Base-by-base conservation (phyloP, 306 rosid species). In the Chamaecrista fasciculata region DNA sequence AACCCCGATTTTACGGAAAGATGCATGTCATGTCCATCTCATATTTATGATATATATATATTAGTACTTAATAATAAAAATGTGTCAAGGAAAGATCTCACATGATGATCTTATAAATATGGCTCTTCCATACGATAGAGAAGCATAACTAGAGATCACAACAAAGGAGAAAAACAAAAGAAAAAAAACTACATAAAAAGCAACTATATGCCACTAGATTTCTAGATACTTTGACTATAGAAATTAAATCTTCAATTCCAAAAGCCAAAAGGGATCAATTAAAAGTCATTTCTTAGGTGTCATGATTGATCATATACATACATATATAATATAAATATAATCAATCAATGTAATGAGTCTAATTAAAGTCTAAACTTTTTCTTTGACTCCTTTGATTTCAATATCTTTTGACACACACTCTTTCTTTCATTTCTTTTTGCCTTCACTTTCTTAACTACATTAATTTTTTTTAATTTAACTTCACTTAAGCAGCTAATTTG, bases 401-500 rank as follows among this genome's bases (percentile, higher is more conserved):
- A 50, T 60, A n/a, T 42, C 49, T 12, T 42, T 46, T 65, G 40
- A 40, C 37, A 36, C 25, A 11, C 29, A 21, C 53, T 48, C 60
- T 53, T 64, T 47, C 16, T 16, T 46, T 36, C 19, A 33, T 33
- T 44, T 36, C 25, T 76, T 64, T 76, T 64, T 31, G 57, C 49
- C 51, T 34, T 28, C 33, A 70, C 61, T 64, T 76, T 46, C 67
- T 63, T 75, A 72, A 69, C 39, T 25, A 37, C 55, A 40, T 77
- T n/a, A n/a, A n/a, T n/a, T n/a, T n/a, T n/a, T n/a, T n/a, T n/a
- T n/a, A 2, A 51, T 23, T 47, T 16, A 57, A 80, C 52, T n/a
- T 51, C 34, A 58, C 72, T 71, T 70, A 66, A 78, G 91, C 81
- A 78, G 82, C 84, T 82, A 52, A 76, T 72, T 85, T 92, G 97